Base-by-base conservation (phyloP, 2,329 filamentous ascomycete species). In the Fusarium nanum region DNA sequence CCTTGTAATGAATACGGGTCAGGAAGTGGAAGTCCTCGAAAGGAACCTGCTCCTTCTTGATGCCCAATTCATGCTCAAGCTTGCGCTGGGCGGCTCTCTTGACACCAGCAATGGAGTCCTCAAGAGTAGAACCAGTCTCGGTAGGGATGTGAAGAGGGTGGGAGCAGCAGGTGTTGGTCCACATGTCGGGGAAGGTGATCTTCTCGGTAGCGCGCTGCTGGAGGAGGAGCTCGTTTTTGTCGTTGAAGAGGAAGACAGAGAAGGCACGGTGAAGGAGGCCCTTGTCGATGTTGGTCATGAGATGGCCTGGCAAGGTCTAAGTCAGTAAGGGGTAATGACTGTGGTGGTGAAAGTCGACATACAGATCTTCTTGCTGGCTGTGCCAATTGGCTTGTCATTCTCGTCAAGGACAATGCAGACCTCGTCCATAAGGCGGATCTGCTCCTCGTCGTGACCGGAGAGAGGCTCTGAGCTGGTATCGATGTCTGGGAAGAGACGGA, bases 161-260 rank as follows among this genome's bases (percentile, higher is more conserved):
- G 41, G 96, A 99, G 86, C 96, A 99, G 87, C 96, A 99, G 32
- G 96, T 99, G 83, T 99, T 99, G 70, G 96, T 99, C 96, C 96
- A 99, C 91, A 98, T 94, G 79, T 97, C 93, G 50, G 96, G 95
- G 83, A 99, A 99, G 9, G 96, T 99, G 78, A 99, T 99, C 86
- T 99, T 99, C 84, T 98, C 95, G 42, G 90, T 85, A 28, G 96
- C 96, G 73, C 96, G 92, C 85, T 98, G 96, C 83, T 99, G 96
- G 54, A 99, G 89, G 46, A 99, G 91, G 65, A 98, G 86, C 76
- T 94, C 92, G 81, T 98, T 97, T 79, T 96, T 88, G 67, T 93
- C 91, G 83, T 98, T 93, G 86, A 99, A 99, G 73, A 99, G 90
- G 85, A 99, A 99, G 74, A 97, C 93, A 63, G 95, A 98, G 82